These are phyloP conservation scores for Micractinium conductrix DNA, from an alignment of 139 green algal genomes.

Conservation along the genomic window DNA sequence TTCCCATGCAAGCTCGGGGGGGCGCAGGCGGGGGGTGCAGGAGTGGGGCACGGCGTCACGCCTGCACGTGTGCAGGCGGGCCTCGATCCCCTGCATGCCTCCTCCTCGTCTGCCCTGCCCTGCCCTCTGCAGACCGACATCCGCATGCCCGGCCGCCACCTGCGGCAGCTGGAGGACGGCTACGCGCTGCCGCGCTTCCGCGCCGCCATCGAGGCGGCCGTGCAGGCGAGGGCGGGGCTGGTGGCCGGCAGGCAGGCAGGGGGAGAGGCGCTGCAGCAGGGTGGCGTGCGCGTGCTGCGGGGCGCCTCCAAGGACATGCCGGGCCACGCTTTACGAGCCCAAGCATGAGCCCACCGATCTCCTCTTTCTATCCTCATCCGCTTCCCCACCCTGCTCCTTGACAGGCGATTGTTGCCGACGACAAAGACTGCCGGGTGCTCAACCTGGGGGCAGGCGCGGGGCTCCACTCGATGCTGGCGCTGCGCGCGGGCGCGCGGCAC, in stretches of 20 bases:
- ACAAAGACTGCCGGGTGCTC: slow-evolving; percentile 72
- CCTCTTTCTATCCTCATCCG: no score
- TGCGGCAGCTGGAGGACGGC: slow-evolving; percentile 58
- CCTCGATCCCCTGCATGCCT: neutral
- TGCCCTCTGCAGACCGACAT: slow-evolving; percentile 53
- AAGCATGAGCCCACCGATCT: no score
- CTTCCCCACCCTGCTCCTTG: neutral
- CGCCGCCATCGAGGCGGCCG: slow-evolving; percentile 51
- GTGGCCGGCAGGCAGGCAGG: neutral
- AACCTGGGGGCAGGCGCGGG: slow-evolving; percentile 68
- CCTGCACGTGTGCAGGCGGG: neutral
- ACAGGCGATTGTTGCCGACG: slow-evolving; percentile 45
- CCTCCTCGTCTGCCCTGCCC: neutral
- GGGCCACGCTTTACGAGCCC: no score
- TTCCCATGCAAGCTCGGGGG: no score
- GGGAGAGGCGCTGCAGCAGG: neutral
- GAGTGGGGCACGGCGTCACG: neutral
- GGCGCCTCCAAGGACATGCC: no score
- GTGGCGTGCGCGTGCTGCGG: neutral
- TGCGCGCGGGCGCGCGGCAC: slow-evolving; percentile 76
- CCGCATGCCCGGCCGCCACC: slow-evolving; percentile 60
- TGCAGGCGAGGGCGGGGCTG: slow-evolving; percentile 27
- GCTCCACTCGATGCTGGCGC: slow-evolving; percentile 66
- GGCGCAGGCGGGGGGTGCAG: no score
- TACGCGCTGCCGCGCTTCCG: slow-evolving; percentile 42